Percentiles rank a stretch among this genome's conserved stretches.
Conservation (phyloP, 2,329 filamentous ascomycete species). For the Alternaria postmessia region DNA sequence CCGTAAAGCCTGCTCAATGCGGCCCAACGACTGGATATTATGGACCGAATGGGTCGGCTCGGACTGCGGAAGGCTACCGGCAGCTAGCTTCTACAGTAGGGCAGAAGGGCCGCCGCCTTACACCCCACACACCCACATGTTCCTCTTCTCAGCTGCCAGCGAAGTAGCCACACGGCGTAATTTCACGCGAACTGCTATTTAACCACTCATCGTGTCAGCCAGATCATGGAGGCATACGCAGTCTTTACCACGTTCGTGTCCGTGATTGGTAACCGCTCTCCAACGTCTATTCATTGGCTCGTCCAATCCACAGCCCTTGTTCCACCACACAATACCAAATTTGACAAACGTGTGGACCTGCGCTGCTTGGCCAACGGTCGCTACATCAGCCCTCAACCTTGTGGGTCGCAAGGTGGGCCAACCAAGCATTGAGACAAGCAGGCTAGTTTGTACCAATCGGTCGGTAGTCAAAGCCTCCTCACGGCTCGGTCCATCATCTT, state of each 20-base stretch:
- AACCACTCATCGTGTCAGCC: background rate
- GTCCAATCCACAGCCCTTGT: fast-evolving
- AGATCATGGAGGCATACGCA: background rate
- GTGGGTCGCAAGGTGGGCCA: background rate
- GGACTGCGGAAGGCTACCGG: background rate
- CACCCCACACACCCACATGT: background rate
- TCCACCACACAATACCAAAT: background rate
- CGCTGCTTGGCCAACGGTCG: background rate
- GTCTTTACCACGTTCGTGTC: background rate
- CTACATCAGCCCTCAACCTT: background rate
- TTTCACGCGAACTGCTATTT: too few species aligned
- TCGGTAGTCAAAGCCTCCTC: too few species aligned
- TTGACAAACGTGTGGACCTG: too few species aligned
- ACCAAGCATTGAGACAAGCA: too few species aligned
- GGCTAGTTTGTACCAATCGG: too few species aligned
- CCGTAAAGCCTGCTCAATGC: background rate
- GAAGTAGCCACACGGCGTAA: background rate
- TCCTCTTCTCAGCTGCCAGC: background rate
- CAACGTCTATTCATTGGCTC: background rate
- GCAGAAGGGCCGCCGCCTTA: background rate
- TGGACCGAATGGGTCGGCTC: background rate
- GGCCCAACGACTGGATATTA: background rate
- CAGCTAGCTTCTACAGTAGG: background rate
- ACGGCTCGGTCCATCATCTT: too few species aligned
- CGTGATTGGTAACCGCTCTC: background rate